Evolutionary conservation across 495 filamentous ascomycete genomes (phyloP).

Genomic region (Neohortaea acidophila): DNA sequence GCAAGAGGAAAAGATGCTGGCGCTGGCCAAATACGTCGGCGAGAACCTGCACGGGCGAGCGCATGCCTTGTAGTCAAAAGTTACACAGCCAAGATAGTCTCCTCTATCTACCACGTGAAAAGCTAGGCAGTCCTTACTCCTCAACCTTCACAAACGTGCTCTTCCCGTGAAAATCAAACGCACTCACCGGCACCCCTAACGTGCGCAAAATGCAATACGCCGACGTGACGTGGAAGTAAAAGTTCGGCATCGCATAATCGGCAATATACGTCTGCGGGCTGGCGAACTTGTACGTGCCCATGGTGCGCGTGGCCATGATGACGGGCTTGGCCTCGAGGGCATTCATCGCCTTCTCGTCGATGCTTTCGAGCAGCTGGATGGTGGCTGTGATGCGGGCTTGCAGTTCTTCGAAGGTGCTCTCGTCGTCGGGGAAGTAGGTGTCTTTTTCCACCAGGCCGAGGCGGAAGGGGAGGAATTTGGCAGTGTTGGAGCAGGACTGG

Average conservation of each 20-base stretch:
- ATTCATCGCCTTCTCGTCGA: conserved; percentile 8
- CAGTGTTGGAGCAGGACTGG: conserved; percentile 14
- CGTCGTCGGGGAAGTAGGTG: conserved; percentile 6
- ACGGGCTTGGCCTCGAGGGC: conserved; percentile 13
- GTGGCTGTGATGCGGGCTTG: conserved; percentile 11
- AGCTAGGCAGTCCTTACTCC: too few species aligned
- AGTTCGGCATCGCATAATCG: conserved; percentile 35
- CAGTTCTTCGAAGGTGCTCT: conserved; percentile 17
- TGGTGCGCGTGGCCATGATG: not conserved
- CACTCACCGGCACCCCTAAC: conserved; percentile 42
- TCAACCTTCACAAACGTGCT: conserved; percentile 6
- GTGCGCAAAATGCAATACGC: conserved; percentile 41
- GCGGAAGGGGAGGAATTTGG: conserved; percentile 6
- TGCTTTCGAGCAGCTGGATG: conserved; percentile 11
- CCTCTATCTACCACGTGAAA: too few species aligned
- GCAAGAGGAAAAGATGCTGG: conserved; percentile 36
- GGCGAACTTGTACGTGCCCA: conserved; percentile 9
- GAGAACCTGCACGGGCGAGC: conserved; percentile 12
- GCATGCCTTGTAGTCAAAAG: too few species aligned
- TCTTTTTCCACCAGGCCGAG: conserved; percentile 3
- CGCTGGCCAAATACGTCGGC: conserved; percentile 28
- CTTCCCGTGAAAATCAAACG: conserved; percentile 34
- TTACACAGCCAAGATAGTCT: too few species aligned
- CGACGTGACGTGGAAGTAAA: conserved; percentile 43
- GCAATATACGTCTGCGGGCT: conserved; percentile 23